A percentile compares a stretch with the other conserved stretches of the same genome.
phyloP scores from a whole-genome alignment of 108 stramenopile genomes.

The Heterococcus sp. region DNA sequence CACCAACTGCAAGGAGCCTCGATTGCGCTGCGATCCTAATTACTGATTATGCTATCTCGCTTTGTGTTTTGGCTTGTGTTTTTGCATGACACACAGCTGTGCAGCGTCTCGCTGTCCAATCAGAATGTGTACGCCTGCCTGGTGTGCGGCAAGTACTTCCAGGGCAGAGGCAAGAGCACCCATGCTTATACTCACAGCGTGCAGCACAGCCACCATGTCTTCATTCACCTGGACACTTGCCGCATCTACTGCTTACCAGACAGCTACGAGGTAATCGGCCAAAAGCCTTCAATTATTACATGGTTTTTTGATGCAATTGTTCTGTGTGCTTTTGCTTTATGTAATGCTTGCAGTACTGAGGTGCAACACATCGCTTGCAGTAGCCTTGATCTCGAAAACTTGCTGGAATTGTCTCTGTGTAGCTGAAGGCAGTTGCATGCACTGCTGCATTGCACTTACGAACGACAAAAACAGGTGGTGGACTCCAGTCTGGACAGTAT shows the following conservation, averaged over 20 bases:
- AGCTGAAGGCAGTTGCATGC: too few species aligned
- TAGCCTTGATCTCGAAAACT: too few species aligned
- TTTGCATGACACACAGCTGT: conserved; percentile 20
- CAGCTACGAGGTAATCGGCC: conserved; percentile 86
- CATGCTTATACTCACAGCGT: conserved; percentile 92
- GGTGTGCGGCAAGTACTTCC: conserved; percentile 95
- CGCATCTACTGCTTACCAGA: conserved; percentile 87
- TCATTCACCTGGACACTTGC: conserved; percentile 69
- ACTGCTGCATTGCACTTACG: too few species aligned
- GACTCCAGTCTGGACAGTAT: conserved; percentile 82
- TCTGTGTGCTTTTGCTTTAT: too few species aligned
- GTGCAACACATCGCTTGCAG: too few species aligned
- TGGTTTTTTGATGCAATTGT: too few species aligned
- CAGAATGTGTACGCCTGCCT: conserved; percentile 93
- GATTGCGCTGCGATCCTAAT: neutral
- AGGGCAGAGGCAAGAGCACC: conserved; percentile 80
- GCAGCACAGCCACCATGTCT: conserved; percentile 85
- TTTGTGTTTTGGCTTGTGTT: neutral
- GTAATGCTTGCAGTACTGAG: too few species aligned
- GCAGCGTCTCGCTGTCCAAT: conserved; percentile 82
- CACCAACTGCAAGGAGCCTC: neutral
- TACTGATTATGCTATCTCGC: neutral
- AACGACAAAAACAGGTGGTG: too few species aligned
- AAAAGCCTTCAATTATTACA: too few species aligned
- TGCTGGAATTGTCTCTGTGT: too few species aligned